Evolutionary conservation across 1,284 basidiomycete genomes (phyloP), one percentile per base, ranked within the genome.

Genomic region (Vanrija sp.): DNA sequence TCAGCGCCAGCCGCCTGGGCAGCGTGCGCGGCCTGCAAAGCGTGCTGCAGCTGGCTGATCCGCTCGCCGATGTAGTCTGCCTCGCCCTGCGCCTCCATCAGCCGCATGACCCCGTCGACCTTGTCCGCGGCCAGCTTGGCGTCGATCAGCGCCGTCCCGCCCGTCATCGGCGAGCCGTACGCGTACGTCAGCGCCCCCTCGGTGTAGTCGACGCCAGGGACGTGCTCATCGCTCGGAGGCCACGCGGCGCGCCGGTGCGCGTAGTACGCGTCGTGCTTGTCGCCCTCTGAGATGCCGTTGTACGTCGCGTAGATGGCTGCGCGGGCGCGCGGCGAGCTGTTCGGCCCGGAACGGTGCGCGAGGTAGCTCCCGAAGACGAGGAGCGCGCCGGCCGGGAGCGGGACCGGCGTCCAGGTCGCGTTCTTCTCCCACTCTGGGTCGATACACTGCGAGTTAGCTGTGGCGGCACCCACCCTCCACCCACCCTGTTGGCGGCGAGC

Each of bases 301-400:
- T 72, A 71, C 46, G 69, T 72, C 12, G 69, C 69, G 54, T 72
- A 72, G 41, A 72, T 66, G n/a, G 66, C 65, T 10, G 59, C 62
- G 19, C 70, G 64, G 15, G 65, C 61, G 16, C 56, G 47, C 7
- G 55, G 53, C 16, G 65, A 66, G 41, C 58, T 51, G 56, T 72
- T 72, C 3, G 68, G 58, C 1, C 68, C 68, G 12, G 65, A 67
- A 16, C 70, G 57, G 51, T 72, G 70, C 15, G 70, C 70, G 25
- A 72, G 65, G 49, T 68, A 72, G 9, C 60, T 63, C 5, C 67
- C 70, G 49, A 72, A 72, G n/a, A 72, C 43, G 15, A 72, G 60
- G 20, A 65, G 49, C 3, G 63, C 57, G 41, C 70, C 70, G 15
- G 70, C 61, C 24, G 63, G 53, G 51, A 72, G 61, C 10, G 70